Evolutionary conservation across 768 basidiomycete genomes (phyloP).

Genomic region (Epithele typhae): DNA sequence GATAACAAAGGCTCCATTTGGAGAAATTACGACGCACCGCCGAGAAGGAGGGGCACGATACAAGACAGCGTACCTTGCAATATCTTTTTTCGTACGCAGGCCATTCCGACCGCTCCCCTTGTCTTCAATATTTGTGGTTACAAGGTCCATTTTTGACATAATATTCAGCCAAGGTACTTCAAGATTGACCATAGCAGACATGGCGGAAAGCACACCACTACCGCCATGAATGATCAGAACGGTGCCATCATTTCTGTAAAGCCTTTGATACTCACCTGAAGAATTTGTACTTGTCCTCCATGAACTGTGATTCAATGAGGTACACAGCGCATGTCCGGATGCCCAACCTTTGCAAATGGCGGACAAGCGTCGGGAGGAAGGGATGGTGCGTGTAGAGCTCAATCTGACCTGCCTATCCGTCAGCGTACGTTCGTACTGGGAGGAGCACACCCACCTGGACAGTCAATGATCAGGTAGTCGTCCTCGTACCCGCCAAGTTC

Average conservation of each 20-base stretch:
- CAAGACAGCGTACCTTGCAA: constrained; percentile 60
- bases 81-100: constrained; percentile 66
- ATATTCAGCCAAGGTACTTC: constrained; percentile 97
- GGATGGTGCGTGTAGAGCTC: constrained; percentile 99
- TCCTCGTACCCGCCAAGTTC: constrained; percentile 93
- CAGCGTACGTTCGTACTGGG: neutral
- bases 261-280: constrained; percentile 56
- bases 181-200: constrained; percentile 98
- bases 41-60: too few species aligned
- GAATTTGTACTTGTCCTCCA: constrained; percentile 99
- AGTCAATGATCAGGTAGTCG: constrained; percentile 92
- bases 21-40: too few species aligned
- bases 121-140: constrained; percentile 63
- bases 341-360: constrained; percentile 66
- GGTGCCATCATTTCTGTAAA: too few species aligned
- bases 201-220: constrained; percentile 85
- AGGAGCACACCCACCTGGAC: constrained; percentile 56
- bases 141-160: constrained; percentile 99
- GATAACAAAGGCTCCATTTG: too few species aligned
- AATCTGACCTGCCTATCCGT: constrained; percentile 65
- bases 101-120: constrained; percentile 66
- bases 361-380: constrained; percentile 88
- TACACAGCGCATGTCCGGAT: constrained; percentile 89
- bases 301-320: constrained; percentile 96
- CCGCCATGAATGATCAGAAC: neutral